Base-by-base conservation (phyloP, 1,284 basidiomycete genomes). In the Kalmanozyma brasiliensis region DNA sequence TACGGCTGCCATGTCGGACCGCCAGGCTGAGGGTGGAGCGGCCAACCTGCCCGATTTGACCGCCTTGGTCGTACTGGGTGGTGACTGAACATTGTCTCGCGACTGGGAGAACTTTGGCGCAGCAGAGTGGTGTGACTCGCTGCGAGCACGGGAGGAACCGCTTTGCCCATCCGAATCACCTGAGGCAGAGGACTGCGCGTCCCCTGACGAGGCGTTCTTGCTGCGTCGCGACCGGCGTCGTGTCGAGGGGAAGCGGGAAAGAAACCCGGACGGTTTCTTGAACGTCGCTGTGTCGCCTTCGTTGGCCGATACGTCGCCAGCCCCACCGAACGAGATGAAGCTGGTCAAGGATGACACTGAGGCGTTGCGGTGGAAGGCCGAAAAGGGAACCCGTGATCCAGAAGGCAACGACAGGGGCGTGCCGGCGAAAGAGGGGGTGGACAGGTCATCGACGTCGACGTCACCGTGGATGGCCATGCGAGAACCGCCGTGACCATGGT, bases 11-110 rank as follows among this genome's bases (percentile, higher is more conserved):
- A 36, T 30, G 30, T 59, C 62, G 1, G 47, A 24, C 36, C 33
- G 38, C 55, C 55, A 65, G 2, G 58, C 58, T 26, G 51, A 59
- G 8, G 62, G 52, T 16, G 60, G 60, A 8, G 62, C 56, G 13
- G 30, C 34, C 7, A 22, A 37, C 33, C 32, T 53, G 20, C 1
- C 10, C 11, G 26, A 29, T 38, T 52, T 52, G 36, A 33, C 20
- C 7, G 40, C 6, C 20, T 56, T 53, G 40, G n/a, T 23, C 7
- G 37, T 30, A 3, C 13, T 34, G 3, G 42, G 16, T 11, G 43
- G 17, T 17, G 20, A 17, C 7, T 45, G 42, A 8, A 17, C 14
- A 16, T 26, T 37, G 4, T 62, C 41, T 42, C 53, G 49, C 1
- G 45, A n/a, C 3, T 43, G 47, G 14, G 44, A n/a, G 23, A 57